Evolutionary conservation across 1,139 yeast species (phyloP), one percentile per base, ranked within the genome.

Genomic region (Diutina ranongensis): DNA sequence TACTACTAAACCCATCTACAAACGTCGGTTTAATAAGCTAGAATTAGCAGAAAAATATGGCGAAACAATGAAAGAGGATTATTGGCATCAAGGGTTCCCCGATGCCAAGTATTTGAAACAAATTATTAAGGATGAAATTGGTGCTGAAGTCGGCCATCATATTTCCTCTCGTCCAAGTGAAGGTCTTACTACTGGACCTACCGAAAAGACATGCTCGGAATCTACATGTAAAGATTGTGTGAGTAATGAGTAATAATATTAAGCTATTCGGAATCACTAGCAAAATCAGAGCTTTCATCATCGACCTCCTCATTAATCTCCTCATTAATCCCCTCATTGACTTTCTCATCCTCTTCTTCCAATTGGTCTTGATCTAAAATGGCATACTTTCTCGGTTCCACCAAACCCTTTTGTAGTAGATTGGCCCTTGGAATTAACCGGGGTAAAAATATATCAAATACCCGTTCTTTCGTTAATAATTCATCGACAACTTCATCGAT

Each of bases 401-500:
- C 52, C 40, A 62, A 45, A 0, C 70, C 75, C 21, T 60, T 60
- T 27, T 70, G 72, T 35, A 71, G 72, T 45, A 72, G 55, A 2
- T 54, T 56, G 25, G 56, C 55, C 45, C 80, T 56, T 1, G 63
- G 61, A 8, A 59, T 58, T 48, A 84, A 51, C 46, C 84, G 60
- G 0, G 94, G 94, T 44, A 83, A 56, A 1, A 78, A 69, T 45
- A 83, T 59, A 50, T 77, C 88, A 36, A 78, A 67, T 15, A 76
- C 78, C 46, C 85, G 62, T 42, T 71, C 73, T 20, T 68, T 60
- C 1, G 54, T 61, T 34, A 83, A 57, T 46, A 83, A 57, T 9
- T 58, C 60, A 52, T 84, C 89, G 0, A 74, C 65, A 61, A 76
- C 74, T 54, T 74, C 81, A 56, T 84, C 94, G 63, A 83, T 68